Conservation (phyloP, 2,329 filamentous ascomycete genomes). For the Cryoendolithus antarcticus region DNA sequence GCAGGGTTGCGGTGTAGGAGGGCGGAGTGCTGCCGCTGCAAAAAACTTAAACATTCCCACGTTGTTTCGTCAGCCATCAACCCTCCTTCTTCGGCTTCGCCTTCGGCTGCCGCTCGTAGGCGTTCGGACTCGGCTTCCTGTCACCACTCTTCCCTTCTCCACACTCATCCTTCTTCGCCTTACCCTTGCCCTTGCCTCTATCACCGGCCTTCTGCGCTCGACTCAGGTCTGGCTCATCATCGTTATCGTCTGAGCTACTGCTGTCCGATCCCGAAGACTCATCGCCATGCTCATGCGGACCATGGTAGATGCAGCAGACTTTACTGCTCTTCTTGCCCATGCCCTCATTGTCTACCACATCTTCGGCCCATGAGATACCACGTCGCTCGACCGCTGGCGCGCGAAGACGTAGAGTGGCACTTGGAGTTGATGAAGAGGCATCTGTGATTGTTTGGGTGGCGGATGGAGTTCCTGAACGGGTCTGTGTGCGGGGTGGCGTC, state of each 20-base stretch:
- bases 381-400: constrained; percentile 32
- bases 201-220: constrained; percentile 30
- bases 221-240: constrained; percentile 43
- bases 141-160: constrained; percentile 24
- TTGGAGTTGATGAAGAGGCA: constrained; percentile 13
- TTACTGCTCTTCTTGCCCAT: constrained; percentile 91
- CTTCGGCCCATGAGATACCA: constrained; percentile 82
- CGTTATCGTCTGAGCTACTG: constrained; percentile 39
- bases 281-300: constrained; percentile 67
- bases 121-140: constrained; percentile 60
- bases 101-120: constrained; percentile 65
- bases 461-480: constrained; percentile 12
- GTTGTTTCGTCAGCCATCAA: too few relatives aligned
- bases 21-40: too few relatives aligned
- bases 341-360: constrained; percentile 90
- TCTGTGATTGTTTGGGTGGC: constrained; percentile 20
- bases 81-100: constrained; percentile 21
- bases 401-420: constrained; percentile 27
- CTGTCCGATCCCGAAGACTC: constrained; percentile 55
- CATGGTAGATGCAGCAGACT: constrained; percentile 99
- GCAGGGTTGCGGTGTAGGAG: too few relatives aligned
- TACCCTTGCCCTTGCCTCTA: constrained; percentile 25
- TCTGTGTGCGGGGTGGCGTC: constrained; percentile 5
- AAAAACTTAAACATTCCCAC: too few relatives aligned
- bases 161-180: constrained; percentile 7